Base-by-base conservation (phyloP, 257 asterid species). In the Leptodermis oblonga region DNA sequence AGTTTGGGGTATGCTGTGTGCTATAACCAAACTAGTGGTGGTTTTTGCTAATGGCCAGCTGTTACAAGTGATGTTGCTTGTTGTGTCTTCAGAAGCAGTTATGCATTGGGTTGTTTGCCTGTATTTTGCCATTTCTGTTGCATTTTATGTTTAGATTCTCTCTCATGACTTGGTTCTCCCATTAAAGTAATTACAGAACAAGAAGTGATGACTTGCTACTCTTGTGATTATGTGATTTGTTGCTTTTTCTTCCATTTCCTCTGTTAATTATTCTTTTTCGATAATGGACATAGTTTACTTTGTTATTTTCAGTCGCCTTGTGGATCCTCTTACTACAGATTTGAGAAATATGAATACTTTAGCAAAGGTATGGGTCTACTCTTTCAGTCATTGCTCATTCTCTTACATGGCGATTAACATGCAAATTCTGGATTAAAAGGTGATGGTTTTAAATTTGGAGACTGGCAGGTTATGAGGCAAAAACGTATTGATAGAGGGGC, bases 401-500 rank as follows among this genome's bases (percentile, higher is more conserved):
- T 8, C 1, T 33, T 58, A 9, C 23, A 0, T 33, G 37, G 49
- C 5, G 7, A 25, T 49, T 43, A 12, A 39, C 49, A 12, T 41
- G 10, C 48, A 37, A 53, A 48, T 52, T 49, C 37, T 56, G 55
- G 37, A 46, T 25, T 63, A 25, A 37, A 22, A 41, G 4, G 51
- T 3, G 58, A 18, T 62, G 26, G 33, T 62, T 13, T 48, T 39
- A 39, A 26, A 30, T 53, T 52, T 67, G 56, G 62, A 70, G 76
- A 33, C 53, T 76, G 77, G 81, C 82, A 94, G 99, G 81, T 89
- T 72, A 91, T 94, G 99, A 89, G 99, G 90, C 96, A 84, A 82
- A 89, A 85, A 70, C 96, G 99, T 71, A 86, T 94, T 75, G 99
- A 89, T 5, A 87, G 95, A 82, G 99, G 99, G 72, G 99, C 99